These are phyloP conservation scores for Rutstroemia sydowiana DNA, from an alignment of 2,329 filamentous ascomycete species.

Conservation along the genomic window DNA sequence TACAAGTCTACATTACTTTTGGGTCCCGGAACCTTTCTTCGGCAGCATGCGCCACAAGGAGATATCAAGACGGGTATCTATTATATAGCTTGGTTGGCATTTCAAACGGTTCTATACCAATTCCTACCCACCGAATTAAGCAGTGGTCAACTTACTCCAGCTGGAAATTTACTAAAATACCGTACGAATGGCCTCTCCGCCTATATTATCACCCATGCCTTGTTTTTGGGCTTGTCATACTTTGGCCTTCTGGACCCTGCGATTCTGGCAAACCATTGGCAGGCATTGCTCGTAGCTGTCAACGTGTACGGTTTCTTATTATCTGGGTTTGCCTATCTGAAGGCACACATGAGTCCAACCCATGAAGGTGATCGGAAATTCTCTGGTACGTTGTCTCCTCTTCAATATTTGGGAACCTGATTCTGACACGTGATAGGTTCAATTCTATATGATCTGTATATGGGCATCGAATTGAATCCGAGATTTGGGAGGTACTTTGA, in stretches of 20 bases:
- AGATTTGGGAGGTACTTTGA: constrained; percentile 37
- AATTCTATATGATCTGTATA: constrained; percentile 37
- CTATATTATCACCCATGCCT: constrained; percentile 34
- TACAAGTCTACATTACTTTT: constrained; percentile 10
- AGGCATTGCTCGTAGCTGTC: constrained; percentile 32
- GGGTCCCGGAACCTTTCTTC: constrained; percentile 15
- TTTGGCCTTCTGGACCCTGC: constrained; percentile 32
- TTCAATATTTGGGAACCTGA: background rate
- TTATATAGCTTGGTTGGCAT: constrained; percentile 31
- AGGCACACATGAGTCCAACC: constrained; percentile 34
- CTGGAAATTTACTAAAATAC: constrained; percentile 37
- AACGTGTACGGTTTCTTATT: constrained; percentile 33
- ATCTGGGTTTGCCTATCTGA: constrained; percentile 31
- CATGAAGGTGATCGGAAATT: constrained; percentile 38
- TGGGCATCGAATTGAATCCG: constrained; percentile 41
- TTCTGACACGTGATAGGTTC: constrained; percentile 27
- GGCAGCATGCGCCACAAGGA: constrained; percentile 12
- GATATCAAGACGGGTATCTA: constrained; percentile 14
- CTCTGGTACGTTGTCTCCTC: constrained; percentile 28
- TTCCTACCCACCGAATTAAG: constrained; percentile 29
- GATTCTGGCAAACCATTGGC: constrained; percentile 37
- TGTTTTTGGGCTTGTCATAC: constrained; percentile 25
- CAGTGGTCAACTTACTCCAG: constrained; percentile 37
- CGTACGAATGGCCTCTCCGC: constrained; percentile 37
- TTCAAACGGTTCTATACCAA: constrained; percentile 31